These are phyloP conservation scores for Coemansia erecta DNA, from an alignment of 192 early-diverging fungal genomes.

Conservation along the genomic window DNA sequence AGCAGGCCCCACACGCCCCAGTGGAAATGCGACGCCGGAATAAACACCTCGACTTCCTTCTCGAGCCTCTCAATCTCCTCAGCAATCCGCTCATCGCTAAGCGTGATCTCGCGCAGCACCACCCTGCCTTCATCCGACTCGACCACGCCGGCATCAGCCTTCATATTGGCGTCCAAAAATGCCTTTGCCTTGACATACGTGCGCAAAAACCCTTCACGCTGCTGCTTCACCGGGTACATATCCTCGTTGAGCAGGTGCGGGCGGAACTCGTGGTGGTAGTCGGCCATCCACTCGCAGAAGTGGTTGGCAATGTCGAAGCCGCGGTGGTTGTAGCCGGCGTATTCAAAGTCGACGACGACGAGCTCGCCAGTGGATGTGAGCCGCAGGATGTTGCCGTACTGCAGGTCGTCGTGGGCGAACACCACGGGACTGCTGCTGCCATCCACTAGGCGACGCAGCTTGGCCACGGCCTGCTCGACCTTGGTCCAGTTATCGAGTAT, in stretches of 20 bases:
- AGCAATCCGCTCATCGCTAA: constrained; percentile 19
- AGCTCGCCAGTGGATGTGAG: constrained; percentile 59
- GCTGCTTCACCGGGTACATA: constrained; percentile 57
- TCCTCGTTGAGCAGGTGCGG: constrained; percentile 48
- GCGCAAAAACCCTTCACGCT: constrained; percentile 62
- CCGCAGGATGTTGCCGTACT: constrained; percentile 88
- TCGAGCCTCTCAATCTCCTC: constrained; percentile 26
- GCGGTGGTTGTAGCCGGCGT: constrained; percentile 75
- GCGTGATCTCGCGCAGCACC: constrained; percentile 15
- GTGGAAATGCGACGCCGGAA: constrained; percentile 58
- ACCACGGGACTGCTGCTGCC: constrained; percentile 62
- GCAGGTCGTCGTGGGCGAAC: constrained; percentile 87
- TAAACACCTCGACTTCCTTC: constrained; percentile 30
- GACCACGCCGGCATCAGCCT: constrained; percentile 23
- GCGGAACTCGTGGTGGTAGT: constrained; percentile 64
- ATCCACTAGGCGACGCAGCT: constrained; percentile 55
- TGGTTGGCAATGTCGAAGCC: constrained; percentile 83
- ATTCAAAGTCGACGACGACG: constrained; percentile 80
- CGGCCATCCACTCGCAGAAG: constrained; percentile 81
- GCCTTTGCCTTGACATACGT: constrained; percentile 63
- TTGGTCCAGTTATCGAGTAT: constrained; percentile 29
- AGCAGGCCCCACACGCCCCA: constrained; percentile 84
- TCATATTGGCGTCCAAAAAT: constrained; percentile 43
- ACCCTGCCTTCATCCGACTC: constrained; percentile 16
- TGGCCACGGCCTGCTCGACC: constrained; percentile 45